Percentiles rank a stretch among this genome's conserved stretches.
Conservation (phyloP, 1,284 basidiomycete genomes). For the Moniliella sp. region DNA sequence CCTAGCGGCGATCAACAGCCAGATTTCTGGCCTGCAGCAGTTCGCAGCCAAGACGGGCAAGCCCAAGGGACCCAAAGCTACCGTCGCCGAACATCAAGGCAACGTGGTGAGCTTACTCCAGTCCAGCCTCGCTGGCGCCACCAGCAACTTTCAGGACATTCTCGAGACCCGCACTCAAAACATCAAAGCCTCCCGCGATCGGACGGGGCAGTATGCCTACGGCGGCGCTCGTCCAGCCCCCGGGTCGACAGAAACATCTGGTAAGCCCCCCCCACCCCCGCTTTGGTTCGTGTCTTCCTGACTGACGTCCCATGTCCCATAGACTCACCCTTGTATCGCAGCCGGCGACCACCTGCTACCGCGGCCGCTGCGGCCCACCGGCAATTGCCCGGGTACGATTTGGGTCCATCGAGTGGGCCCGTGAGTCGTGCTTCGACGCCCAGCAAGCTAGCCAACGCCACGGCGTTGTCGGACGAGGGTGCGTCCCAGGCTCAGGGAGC, state of each 20-base stretch:
- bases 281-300: not conserved
- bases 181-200: conserved; percentile 92
- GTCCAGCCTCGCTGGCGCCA: conserved; percentile 76
- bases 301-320: conserved; percentile 7
- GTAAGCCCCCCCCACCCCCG: conserved; percentile 7
- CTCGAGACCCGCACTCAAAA: conserved; percentile 94
- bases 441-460: conserved; percentile 10
- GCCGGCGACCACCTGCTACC: too few relatives aligned
- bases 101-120: conserved; percentile 95
- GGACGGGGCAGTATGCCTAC: conserved; percentile 73
- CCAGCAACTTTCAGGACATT: conserved; percentile 93
- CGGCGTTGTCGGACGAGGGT: conserved; percentile 4
- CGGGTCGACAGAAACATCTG: conserved; percentile 19
- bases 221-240: conserved; percentile 23
- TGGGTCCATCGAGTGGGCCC: not conserved
- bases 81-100: conserved; percentile 47
- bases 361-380: not conserved
- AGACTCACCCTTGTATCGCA: conserved; percentile 2
- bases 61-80: conserved; percentile 7
- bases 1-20: conserved; percentile 84
- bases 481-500: too few relatives aligned
- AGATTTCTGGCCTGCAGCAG: conserved; percentile 72
- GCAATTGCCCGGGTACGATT: not conserved
- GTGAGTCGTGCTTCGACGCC: conserved; percentile 4
- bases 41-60: too few relatives aligned